Evolutionary conservation across 2,329 filamentous ascomycete species (phyloP), one percentile per base, ranked within the genome.

Genomic region (Diplodia intermedia): DNA sequence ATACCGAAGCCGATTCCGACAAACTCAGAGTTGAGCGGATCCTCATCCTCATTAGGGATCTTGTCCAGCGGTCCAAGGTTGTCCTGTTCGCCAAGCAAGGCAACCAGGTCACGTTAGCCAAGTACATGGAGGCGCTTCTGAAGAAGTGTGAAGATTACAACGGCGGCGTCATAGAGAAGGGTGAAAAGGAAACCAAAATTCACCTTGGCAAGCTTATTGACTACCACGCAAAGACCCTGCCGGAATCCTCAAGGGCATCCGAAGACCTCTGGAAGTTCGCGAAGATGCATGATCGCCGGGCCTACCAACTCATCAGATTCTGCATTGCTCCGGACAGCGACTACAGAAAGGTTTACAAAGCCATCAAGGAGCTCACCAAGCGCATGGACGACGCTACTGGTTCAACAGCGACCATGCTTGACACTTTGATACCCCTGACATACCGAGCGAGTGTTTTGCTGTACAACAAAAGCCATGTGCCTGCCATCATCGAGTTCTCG

Each of bases 381-480:
- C 89, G 93, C 68, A 85, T 96, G 43, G 90, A 94, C 72, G 86
- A 87, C 66, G 87, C 87, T 26, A 83, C 89, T 55, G 85, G 86
- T 66, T 79, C 87, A 70, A 78, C 82, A n/a, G 74, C 79, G n/a
- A 82, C 83, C 33, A 84, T 95, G 56, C 81, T 96, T 3, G 92
- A 97, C 43, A 96, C 93, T 0, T 78, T 99, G 31, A 87, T 90
- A 6, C 91, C 93, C 5, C 84, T 99, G 18, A 82, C 98, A 4
- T 97, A 97, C 76, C 89, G 93, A 53, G 90, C 90, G 66, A 91
- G 92, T 40, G 89, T 92, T 68, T 85, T 99, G 71, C 87, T 97
- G 71, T 97, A 96, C 82, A 99, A 97, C 81, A 90, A 92, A 75
- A 98, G 94, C 76, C 94, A 99, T 76, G 89, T 99, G 20, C 89